Evolutionary conservation across 306 rosid species (phyloP), one percentile per base, ranked within the genome.

Genomic region (Cucurbita maxima): DNA sequence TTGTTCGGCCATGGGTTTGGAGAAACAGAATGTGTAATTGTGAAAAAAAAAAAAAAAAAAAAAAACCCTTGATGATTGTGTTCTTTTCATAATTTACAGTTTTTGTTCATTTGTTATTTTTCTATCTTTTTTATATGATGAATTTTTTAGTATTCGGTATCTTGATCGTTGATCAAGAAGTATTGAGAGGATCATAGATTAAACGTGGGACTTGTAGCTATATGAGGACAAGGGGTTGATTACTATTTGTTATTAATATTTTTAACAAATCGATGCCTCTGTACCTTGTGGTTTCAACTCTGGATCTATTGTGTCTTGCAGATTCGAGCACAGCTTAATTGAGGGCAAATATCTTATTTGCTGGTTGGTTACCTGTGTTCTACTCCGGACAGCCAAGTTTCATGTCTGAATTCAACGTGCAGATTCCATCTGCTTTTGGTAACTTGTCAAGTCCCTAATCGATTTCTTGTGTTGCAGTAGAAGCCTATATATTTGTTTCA

Each of bases 391-490:
- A 76, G 83, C 73, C 84, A 54, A 83, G 76, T 83, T 84, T 84
- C 85, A 84, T 81, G 85, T 84, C 85, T 81, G 87, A 84, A 75
- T 74, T 81, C 76, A 80, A 81, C 77, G 47, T 36, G 40, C 84
- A 76, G 81, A 57, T 81, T 76, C 81, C 85, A 79, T 54, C 87
- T 74, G 69, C 87, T 79, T 84, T 73, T 84, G 83, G 85, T 84
- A 71, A 16, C 71, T 66, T 64, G 34, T 41, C 56, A 30, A 20
- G 6, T 15, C 41, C 34, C 58, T 38, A 0, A 0, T 7, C 44
- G 1, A 1, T 48, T 48, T 69, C 8, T 45, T 69, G 8, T 50
- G n/a, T 51, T 20, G 73, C 41, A 1, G 25, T 10, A 11, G 19
- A 22, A 22, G 40, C 4, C 40, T 69, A 5, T 3, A 47, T 15